Conservation (phyloP, 371 early-diverging fungal genomes). For the Coemansia sp. region DNA sequence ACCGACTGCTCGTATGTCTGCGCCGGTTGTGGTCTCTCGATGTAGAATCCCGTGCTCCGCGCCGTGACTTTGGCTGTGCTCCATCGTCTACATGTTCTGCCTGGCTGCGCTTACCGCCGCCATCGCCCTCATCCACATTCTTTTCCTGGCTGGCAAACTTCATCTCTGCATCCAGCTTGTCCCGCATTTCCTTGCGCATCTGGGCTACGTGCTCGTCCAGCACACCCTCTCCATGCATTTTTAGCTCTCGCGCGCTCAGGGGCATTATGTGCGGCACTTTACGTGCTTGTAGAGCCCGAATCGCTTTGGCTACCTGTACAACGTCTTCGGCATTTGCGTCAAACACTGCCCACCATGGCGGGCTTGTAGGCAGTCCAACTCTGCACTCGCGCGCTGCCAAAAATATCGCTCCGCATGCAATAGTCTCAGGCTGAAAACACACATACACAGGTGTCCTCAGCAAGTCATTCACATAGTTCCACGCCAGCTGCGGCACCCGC, state of each 20-base stretch:
- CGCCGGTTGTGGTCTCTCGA: not conserved
- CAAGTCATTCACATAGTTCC: slow-evolving; percentile 91
- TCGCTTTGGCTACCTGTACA: slow-evolving; percentile 61
- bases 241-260: slow-evolving; percentile 54
- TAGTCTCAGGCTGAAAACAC: slow-evolving; percentile 80
- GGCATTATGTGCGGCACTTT: slow-evolving; percentile 56
- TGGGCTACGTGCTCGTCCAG: slow-evolving; percentile 17
- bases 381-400: slow-evolving; percentile 69
- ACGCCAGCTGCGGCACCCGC: slow-evolving; percentile 74
- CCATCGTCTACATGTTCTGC: not conserved
- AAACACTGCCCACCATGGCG: slow-evolving; percentile 89
- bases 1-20: slow-evolving; percentile 1
- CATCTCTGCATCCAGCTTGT: not conserved
- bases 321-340: slow-evolving; percentile 73
- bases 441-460: slow-evolving; percentile 79
- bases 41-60: not conserved
- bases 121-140: not conserved
- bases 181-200: slow-evolving; percentile 2
- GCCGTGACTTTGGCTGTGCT: not conserved
- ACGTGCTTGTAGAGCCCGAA: slow-evolving; percentile 58
- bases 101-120: not conserved
- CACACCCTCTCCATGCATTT: slow-evolving; percentile 15
- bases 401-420: slow-evolving; percentile 89
- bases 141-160: not conserved
- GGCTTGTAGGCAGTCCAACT: slow-evolving; percentile 65